A percentile compares a stretch with the other conserved stretches of the same genome.
Evolutionary conservation across 208 protist genomes (phyloP).

Genomic region (Leishmania mexicana): DNA sequence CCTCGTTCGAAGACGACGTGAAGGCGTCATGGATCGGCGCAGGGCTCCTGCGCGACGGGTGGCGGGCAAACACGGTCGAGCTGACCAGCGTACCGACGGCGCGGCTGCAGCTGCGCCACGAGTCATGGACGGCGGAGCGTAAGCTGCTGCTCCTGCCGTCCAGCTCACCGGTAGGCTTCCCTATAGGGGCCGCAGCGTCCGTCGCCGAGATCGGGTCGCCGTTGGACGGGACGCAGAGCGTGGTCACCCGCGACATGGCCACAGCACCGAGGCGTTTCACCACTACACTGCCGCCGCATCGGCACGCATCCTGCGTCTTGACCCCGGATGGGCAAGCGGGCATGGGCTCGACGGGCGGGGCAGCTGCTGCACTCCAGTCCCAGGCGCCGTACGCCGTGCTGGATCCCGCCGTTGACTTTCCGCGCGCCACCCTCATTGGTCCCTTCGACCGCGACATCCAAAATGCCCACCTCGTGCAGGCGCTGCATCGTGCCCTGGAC

Average conservation of each 20-base stretch:
- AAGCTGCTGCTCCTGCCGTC: constrained; percentile 26
- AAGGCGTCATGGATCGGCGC: constrained; percentile 78
- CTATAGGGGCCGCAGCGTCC: constrained; percentile 1
- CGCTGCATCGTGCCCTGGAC: constrained; percentile 76
- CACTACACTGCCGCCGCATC: neutral
- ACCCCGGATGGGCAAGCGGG: neutral
- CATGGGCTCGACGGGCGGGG: neutral
- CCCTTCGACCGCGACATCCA: constrained; percentile 75
- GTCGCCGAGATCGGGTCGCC: neutral
- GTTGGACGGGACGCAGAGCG: neutral
- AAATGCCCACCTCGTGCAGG: constrained; percentile 57
- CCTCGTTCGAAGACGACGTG: constrained; percentile 60
- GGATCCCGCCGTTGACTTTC: constrained; percentile 70
- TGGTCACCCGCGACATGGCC: neutral
- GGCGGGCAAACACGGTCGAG: constrained; percentile 61
- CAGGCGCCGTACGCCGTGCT: constrained; percentile 60
- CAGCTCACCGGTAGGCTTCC: neutral
- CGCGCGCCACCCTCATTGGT: constrained; percentile 61
- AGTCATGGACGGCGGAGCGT: constrained; percentile 72
- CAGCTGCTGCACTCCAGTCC: constrained; percentile 1
- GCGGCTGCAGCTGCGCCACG: constrained; percentile 70
- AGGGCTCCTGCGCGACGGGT: constrained; percentile 55
- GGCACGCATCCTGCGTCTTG: neutral
- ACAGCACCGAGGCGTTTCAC: neutral
- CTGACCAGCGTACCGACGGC: constrained; percentile 70